Evolutionary conservation across 805 yeast species (phyloP), one percentile per base, ranked within the genome.

Genomic region (Candida sithepensis): DNA sequence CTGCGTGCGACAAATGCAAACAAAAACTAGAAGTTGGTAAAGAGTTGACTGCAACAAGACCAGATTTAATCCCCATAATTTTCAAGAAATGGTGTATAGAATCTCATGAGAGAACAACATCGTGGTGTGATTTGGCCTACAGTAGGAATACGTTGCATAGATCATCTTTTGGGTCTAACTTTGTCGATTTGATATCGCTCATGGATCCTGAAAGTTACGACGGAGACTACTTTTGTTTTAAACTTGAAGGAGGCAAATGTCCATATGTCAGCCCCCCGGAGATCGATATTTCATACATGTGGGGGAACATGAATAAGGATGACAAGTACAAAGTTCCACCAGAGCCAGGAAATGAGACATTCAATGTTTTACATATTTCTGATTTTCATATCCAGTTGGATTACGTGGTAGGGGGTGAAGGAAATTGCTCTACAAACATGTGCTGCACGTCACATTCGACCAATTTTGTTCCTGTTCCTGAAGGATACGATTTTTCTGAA

Each of bases 311-410:
- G 32, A 16, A 22, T 22, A 73, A 69, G 55, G 78, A 63, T 48
- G 68, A 51, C 52, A 69, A 62, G 46, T 74, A 64, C 64, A 73
- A 65, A 52, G 75, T 63, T 48, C 77, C 69, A 58, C 79, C 63
- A 56, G 75, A 65, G 16, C 39, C 61, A 16, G 55, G 60, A 20
- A 48, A 53, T 44, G 69, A 73, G 47, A 68, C 72, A 1, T 78
- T 82, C 63, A 78, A 81, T 49, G 88, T 82, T 4, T 67, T 84
- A 50, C 91, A 84, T 55, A 56, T 84, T 28, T 75, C 84, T 18
- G 90, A 84, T 59, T 79, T 84, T 64, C 89, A 84, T 62, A 64
- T 81, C 41, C 79, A 82, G 59, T 62, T 77, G 46, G 77, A 78
- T 52, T 81, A 77, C 61, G 61, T 69, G 20, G 65, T 77, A 12